phyloP scores from a whole-genome alignment of 768 basidiomycete genomes.

The Amanita brunnescens region DNA sequence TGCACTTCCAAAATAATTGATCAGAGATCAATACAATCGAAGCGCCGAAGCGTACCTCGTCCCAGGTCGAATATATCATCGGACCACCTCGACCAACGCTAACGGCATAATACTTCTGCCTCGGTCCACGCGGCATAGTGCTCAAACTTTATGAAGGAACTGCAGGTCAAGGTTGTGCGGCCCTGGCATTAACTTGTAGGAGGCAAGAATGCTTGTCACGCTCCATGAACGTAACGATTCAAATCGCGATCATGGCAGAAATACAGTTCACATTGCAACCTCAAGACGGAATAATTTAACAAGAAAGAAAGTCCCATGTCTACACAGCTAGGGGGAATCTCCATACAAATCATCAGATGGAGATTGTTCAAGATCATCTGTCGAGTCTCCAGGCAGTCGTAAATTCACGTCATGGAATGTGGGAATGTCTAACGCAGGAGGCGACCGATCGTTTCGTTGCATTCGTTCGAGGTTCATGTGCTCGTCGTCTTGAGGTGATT shows the following conservation, averaged over 20 bases:
- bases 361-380: not conserved
- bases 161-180: too few species aligned
- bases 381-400: not conserved
- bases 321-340: not conserved
- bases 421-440: not conserved
- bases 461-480: not conserved
- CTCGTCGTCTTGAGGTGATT: not conserved
- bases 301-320: too few species aligned
- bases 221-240: not conserved
- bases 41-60: slow-evolving; percentile 33
- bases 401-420: not conserved
- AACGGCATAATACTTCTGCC: slow-evolving; percentile 55
- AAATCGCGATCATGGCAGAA: not conserved
- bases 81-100: slow-evolving; percentile 47
- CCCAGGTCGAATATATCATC: slow-evolving; percentile 50
- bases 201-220: not conserved
- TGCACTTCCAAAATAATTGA: slow-evolving; percentile 30
- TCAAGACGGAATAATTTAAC: not conserved
- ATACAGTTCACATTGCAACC: not conserved
- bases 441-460: not conserved
- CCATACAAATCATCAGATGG: slow-evolving; percentile 1
- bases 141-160: not conserved
- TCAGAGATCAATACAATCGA: not conserved
- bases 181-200: not conserved
- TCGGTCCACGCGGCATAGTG: slow-evolving; percentile 9